These are phyloP conservation scores for Datura wrightii DNA, from an alignment of 257 asterid species.

Conservation along the genomic window DNA sequence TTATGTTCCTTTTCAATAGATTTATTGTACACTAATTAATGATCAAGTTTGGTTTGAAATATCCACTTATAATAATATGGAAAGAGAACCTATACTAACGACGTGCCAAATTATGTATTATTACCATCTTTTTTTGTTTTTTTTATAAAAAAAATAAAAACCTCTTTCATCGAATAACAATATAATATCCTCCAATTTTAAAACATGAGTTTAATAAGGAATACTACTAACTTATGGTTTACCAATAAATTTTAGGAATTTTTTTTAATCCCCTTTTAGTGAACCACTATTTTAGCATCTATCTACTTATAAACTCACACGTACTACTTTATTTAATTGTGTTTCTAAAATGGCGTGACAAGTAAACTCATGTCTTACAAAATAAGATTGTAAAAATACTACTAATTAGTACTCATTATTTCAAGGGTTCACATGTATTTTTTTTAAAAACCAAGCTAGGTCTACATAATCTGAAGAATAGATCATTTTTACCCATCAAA, in stretches of 20 bases:
- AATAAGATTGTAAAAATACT: too few species aligned
- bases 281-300: not conserved
- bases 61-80: not conserved
- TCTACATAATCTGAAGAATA: too few species aligned
- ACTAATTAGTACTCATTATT: too few species aligned
- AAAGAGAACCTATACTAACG: not conserved
- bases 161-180: not conserved
- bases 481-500: too few species aligned
- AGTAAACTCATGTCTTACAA: not conserved
- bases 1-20: not conserved
- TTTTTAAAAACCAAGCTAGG: too few species aligned
- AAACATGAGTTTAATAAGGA: not conserved
- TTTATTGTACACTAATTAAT: not conserved
- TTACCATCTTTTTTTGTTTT: not conserved
- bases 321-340: not conserved
- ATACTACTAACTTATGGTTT: not conserved
- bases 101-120: not conserved
- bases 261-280: not conserved
- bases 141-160: too few species aligned
- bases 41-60: not conserved
- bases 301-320: not conserved
- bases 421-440: too few species aligned
- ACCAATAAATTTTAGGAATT: not conserved
- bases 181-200: not conserved
- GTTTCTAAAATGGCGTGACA: not conserved